Percentiles rank a stretch among this genome's conserved stretches.
These are phyloP conservation scores for Apostasia ramifera DNA, from an alignment of 106 monocot genomes.

Conservation along the genomic window DNA sequence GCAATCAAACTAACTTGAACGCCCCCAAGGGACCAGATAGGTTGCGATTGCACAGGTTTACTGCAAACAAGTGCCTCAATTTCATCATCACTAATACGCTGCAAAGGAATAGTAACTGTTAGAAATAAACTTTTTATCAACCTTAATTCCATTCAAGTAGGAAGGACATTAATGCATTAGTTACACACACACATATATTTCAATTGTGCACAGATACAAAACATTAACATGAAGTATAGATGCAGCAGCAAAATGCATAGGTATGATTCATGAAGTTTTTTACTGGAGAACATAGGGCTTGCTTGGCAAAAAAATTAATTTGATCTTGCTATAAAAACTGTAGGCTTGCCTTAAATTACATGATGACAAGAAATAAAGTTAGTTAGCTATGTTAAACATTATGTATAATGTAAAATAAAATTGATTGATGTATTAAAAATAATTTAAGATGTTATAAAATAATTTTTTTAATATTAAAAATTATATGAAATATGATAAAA, in stretches of 20 bases:
- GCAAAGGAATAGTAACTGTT: slow-evolving; percentile 10
- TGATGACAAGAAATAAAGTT: too few species aligned
- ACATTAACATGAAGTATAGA: background rate
- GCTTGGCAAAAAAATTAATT: too few species aligned
- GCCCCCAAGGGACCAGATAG: slow-evolving; percentile 67
- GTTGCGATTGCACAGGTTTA: slow-evolving; percentile 3
- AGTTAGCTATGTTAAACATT: too few species aligned
- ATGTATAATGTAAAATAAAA: too few species aligned
- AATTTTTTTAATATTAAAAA: too few species aligned
- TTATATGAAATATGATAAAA: too few species aligned
- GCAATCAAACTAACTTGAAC: slow-evolving; percentile 37
- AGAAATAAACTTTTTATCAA: too few species aligned
- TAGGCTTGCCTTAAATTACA: too few species aligned
- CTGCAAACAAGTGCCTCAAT: slow-evolving; percentile 49
- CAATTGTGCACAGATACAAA: background rate
- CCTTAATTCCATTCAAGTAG: background rate
- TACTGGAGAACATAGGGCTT: background rate
- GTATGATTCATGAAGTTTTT: background rate
- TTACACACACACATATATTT: background rate
- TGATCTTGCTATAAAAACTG: too few species aligned
- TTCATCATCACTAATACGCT: slow-evolving; percentile 77
- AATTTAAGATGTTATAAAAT: too few species aligned
- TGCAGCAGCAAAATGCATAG: background rate
- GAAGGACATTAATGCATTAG: background rate
- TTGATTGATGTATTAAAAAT: too few species aligned